phyloP scores from a whole-genome alignment of 495 filamentous ascomycete genomes.

The Aspergillus funiculosus region DNA sequence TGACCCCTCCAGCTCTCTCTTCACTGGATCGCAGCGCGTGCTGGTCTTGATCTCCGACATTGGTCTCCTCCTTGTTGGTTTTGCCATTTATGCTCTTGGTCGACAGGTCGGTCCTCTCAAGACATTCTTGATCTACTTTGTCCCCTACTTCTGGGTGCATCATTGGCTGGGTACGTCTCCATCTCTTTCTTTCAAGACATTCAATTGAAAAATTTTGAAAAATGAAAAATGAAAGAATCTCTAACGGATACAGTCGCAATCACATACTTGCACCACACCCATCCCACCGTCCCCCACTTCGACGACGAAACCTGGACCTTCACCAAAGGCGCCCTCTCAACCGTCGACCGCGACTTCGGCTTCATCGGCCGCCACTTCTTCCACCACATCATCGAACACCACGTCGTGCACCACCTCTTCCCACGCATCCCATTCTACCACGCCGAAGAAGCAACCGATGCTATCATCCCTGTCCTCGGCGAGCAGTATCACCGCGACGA shows the following conservation, averaged over 20 bases:
- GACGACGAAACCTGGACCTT: slow-evolving; percentile 71
- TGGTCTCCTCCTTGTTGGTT: slow-evolving; percentile 45
- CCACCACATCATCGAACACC: slow-evolving; percentile 89
- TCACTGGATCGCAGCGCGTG: slow-evolving; percentile 50
- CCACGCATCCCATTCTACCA: slow-evolving; percentile 85
- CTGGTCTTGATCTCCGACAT: slow-evolving; percentile 56
- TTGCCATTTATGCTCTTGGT: slow-evolving; percentile 39
- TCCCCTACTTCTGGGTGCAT: slow-evolving; percentile 57
- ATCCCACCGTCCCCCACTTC: slow-evolving; percentile 82
- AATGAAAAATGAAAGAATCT: slow-evolving; percentile 1
- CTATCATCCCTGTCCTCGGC: slow-evolving; percentile 79
- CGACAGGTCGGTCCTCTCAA: slow-evolving; percentile 45
- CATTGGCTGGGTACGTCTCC: slow-evolving; percentile 50
- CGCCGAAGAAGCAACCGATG: slow-evolving; percentile 79
- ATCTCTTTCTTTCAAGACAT: no score
- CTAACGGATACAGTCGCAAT: slow-evolving; percentile 54
- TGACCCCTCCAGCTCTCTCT: slow-evolving; percentile 54
- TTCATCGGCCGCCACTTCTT: slow-evolving; percentile 81
- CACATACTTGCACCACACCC: slow-evolving; percentile 89
- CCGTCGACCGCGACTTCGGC: slow-evolving; percentile 84
- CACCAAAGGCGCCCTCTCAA: slow-evolving; percentile 76
- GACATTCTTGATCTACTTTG: slow-evolving; percentile 45
- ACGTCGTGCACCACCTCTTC: slow-evolving; percentile 86
- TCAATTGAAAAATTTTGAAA: no score
- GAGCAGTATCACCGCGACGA: slow-evolving; percentile 65